Conservation (phyloP, 176 grass and related monocot species). For the Phoenix roebelenii region DNA sequence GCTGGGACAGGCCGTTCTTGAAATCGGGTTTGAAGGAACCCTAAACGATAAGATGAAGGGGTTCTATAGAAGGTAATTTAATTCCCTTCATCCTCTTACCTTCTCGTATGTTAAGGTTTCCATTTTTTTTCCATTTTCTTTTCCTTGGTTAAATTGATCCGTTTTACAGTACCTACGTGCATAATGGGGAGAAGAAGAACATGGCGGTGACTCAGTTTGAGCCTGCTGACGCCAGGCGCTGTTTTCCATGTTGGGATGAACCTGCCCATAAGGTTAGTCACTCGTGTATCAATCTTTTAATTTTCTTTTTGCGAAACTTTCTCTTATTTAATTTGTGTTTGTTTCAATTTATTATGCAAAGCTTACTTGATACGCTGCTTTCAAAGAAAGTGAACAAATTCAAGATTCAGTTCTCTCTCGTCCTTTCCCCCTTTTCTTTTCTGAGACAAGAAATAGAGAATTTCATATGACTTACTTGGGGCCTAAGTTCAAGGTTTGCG, state of each 20-base stretch:
- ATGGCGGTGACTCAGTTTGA: slow-evolving; percentile 95
- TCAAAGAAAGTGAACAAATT: too few species aligned
- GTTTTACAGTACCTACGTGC: slow-evolving; percentile 46
- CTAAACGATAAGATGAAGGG: slow-evolving; percentile 94
- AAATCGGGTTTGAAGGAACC: slow-evolving; percentile 59
- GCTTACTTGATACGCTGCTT: too few species aligned
- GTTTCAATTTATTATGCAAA: too few species aligned
- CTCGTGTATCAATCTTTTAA: slow-evolving; percentile 1
- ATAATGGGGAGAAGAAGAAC: slow-evolving; percentile 81
- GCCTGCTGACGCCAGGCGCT: slow-evolving; percentile 64
- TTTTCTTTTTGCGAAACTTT: slow-evolving; percentile 9
- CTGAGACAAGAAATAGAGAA: too few species aligned
- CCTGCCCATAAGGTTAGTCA: slow-evolving; percentile 68
- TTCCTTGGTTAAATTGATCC: neutral
- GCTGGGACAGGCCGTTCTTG: slow-evolving; percentile 40
- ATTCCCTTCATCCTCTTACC: too few species aligned
- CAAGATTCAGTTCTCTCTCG: too few species aligned
- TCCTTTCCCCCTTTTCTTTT: too few species aligned
- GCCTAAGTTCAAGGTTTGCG: too few species aligned
- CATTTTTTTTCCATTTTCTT: neutral
- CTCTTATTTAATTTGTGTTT: neutral
- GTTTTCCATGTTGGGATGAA: slow-evolving; percentile 95
- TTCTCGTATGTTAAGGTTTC: too few species aligned
- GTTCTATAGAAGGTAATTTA: slow-evolving; percentile 73
- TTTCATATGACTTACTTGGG: too few species aligned